phyloP scores from a whole-genome alignment of 2,329 filamentous ascomycete species.

The Blastomyces parvus region DNA sequence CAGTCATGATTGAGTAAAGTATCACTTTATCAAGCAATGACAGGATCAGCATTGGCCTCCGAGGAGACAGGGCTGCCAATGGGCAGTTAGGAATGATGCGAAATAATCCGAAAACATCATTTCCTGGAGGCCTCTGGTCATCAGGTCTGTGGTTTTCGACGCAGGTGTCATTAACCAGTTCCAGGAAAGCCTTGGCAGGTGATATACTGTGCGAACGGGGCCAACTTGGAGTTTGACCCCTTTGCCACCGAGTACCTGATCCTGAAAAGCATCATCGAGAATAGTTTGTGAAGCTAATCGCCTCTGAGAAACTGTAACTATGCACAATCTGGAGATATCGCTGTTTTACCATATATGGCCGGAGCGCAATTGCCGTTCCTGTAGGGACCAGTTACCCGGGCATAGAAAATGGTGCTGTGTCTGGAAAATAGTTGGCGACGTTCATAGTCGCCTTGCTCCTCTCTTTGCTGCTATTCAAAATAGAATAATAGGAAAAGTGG shows the following conservation, averaged over 20 bases:
- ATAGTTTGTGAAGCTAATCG: too few species aligned
- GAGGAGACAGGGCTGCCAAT: not conserved
- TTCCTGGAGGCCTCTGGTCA: not conserved
- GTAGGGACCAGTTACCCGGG: not conserved
- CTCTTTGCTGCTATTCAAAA: too few species aligned
- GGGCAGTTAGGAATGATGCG: not conserved
- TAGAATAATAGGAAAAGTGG: not conserved
- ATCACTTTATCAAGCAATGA: not conserved
- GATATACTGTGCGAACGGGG: not conserved
- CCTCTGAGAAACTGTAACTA: too few species aligned
- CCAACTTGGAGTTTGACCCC: not conserved
- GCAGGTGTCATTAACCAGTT: not conserved
- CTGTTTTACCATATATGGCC: not conserved
- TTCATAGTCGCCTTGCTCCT: too few species aligned
- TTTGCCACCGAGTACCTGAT: not conserved
- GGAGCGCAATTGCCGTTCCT: not conserved
- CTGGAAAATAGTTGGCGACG: too few species aligned
- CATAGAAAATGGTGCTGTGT: not conserved
- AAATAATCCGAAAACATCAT: not conserved
- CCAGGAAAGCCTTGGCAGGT: not conserved
- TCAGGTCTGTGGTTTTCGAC: not conserved
- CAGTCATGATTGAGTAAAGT: not conserved
- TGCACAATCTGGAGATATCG: not conserved
- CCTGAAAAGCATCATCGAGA: not conserved
- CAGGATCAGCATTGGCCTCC: not conserved